Evolutionary conservation across 2,329 filamentous ascomycete species (phyloP).

Genomic region (Fusarium subglutinans): DNA sequence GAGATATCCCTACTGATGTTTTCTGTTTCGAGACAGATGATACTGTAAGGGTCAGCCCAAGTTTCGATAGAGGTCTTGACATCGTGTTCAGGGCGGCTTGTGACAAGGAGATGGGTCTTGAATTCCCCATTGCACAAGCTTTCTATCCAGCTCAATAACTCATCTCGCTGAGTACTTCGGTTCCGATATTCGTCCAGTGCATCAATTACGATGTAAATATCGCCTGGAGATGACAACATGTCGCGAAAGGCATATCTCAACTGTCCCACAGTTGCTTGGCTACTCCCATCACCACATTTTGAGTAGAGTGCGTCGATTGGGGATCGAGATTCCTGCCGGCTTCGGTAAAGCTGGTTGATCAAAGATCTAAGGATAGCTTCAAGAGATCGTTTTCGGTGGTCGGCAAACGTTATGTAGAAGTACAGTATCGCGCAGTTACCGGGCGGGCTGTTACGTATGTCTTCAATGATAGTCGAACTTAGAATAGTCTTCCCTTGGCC

Average conservation of each 20-base stretch:
- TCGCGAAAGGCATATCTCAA: accelerated
- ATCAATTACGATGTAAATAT: accelerated
- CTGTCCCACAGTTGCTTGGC: accelerated
- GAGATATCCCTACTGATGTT: accelerated
- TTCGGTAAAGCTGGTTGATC: accelerated
- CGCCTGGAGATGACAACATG: accelerated
- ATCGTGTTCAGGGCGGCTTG: accelerated
- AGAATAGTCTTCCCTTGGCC: accelerated
- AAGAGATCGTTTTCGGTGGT: accelerated
- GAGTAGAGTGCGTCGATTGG: accelerated
- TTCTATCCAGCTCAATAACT: accelerated
- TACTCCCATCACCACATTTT: accelerated
- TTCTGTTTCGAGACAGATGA: accelerated
- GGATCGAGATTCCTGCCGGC: accelerated
- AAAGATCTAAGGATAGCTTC: accelerated
- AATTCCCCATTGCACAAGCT: accelerated
- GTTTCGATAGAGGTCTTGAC: accelerated
- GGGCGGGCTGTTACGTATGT: accelerated
- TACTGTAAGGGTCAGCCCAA: accelerated
- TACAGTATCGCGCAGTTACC: accelerated
- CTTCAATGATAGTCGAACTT: background rate
- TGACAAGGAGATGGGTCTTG: accelerated
- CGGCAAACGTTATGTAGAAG: background rate
- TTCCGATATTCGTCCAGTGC: accelerated
- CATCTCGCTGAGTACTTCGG: accelerated